A percentile compares a stretch with the other conserved stretches of the same genome.
These are phyloP conservation scores for Aspergillus sergii DNA, from an alignment of 2,329 filamentous ascomycete genomes.

Conservation along the genomic window DNA sequence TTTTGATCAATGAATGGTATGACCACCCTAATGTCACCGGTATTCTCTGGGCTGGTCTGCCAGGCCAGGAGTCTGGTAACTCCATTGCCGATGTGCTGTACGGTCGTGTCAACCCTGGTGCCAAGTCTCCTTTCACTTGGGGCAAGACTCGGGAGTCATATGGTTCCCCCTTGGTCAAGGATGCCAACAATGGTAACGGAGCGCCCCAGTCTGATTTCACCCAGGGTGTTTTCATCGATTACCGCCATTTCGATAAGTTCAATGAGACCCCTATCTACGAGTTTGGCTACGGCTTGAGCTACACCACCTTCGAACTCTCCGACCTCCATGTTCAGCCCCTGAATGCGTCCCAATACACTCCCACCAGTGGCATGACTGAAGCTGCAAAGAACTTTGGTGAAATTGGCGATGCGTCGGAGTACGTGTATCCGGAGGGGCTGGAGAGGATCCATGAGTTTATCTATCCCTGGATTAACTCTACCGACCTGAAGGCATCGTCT, in stretches of 20 bases:
- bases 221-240: constrained; percentile 64
- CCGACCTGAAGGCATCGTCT: constrained; percentile 55
- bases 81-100: constrained; percentile 74
- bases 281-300: constrained; percentile 64
- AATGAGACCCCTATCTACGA: constrained; percentile 62
- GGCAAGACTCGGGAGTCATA: constrained; percentile 57
- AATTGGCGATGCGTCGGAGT: constrained; percentile 50
- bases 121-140: constrained; percentile 65
- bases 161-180: constrained; percentile 59
- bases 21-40: constrained; percentile 70
- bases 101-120: constrained; percentile 65
- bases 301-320: constrained; percentile 66
- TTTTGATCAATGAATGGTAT: constrained; percentile 68
- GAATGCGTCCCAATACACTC: constrained; percentile 52
- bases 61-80: constrained; percentile 75
- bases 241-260: constrained; percentile 56
- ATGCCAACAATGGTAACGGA: constrained; percentile 58
- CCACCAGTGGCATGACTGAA: constrained; percentile 55
- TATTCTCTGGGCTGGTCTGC: constrained; percentile 74
- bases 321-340: constrained; percentile 54
- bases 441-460: constrained; percentile 58
- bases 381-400: constrained; percentile 57
- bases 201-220: constrained; percentile 63
- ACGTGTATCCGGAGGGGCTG: constrained; percentile 59
- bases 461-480: constrained; percentile 67